A percentile compares a stretch with the other conserved stretches of the same genome.
Evolutionary conservation across 805 yeast species (phyloP).

Genomic region (Wickerhamomyces silvicola): DNA sequence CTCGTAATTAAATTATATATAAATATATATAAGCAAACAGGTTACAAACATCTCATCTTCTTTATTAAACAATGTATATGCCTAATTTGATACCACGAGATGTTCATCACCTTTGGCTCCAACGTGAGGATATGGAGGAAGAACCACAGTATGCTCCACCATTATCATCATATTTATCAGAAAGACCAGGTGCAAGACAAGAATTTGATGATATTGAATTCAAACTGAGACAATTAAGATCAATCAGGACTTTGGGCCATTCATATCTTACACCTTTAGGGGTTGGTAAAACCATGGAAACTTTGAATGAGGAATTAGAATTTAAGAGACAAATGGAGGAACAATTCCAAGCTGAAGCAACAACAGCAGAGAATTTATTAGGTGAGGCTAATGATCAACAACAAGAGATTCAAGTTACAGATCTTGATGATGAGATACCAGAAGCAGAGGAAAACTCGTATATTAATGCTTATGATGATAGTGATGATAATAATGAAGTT

Average conservation of each 20-base stretch:
- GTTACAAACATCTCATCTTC: too few species aligned
- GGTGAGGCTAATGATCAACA: conserved; percentile 20
- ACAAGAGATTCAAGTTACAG: conserved; percentile 9
- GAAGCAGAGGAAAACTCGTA: conserved; percentile 34
- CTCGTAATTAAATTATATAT: too few species aligned
- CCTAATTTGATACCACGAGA: conserved; percentile 42
- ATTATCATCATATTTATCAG: conserved; percentile 47
- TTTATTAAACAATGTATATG: conserved; percentile 40
- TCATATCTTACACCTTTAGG: conserved; percentile 53
- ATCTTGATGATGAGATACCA: conserved; percentile 40
- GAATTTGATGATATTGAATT: conserved; percentile 6
- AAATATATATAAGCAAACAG: too few species aligned
- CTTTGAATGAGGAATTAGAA: conserved; percentile 25
- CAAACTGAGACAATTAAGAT: conserved; percentile 17
- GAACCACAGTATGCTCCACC: conserved; percentile 40
- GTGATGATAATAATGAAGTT: conserved; percentile 22
- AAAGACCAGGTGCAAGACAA: conserved; percentile 29
- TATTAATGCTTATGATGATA: conserved; percentile 30
- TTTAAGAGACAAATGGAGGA: conserved; percentile 23
- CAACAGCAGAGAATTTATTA: conserved; percentile 24
- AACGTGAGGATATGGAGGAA: conserved; percentile 1
- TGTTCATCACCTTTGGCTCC: conserved; percentile 39
- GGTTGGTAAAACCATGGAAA: conserved; percentile 45
- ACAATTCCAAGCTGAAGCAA: conserved; percentile 15
- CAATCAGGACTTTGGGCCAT: conserved; percentile 41